Base-by-base conservation (phyloP, 139 green algal genomes). In the Microglena sp. region DNA sequence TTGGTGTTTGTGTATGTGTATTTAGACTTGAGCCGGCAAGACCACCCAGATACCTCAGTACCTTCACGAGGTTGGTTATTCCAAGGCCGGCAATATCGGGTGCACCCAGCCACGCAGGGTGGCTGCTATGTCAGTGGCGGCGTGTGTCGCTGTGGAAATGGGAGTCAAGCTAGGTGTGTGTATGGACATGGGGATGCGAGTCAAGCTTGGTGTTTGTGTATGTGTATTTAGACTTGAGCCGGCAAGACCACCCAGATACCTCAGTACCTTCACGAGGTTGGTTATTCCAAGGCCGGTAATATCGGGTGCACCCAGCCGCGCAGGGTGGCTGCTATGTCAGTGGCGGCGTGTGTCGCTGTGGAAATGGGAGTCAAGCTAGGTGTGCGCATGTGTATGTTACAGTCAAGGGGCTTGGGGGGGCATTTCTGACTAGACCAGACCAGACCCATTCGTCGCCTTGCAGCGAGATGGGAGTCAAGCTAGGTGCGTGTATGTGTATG, bases 231-330 rank as follows among this genome's bases (percentile, higher is more conserved):
- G 15, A 8, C 1, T 57, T 44, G 61, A 4, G 58, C 58, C 32
- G 66, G 60, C 35, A 89, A 91, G 69, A 86, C 81, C 30, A 89
- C 79, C 1, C 84, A 93, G 82, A 92, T 99, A 46, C 90, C 93
- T 3, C 93, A 99, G 81, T 99, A 98, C 74, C 77, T 99, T 34
- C 85, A 96, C 65, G 94, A 99, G 72, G 87, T 82, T 5, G 94
- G 93, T 1, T 99, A 97, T 80, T 82, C 67, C 65, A 92, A 94
- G 70, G 66, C 77, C 4, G 79, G 78, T 62, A 86, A 79, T 68
- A 84, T 88, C 64, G 82, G 82, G 24, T 88, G 82, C 71, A 99
- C 93, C 24, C 93, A 99, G 75, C 93, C 92, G 4, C 73, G 93
- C 22, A 75, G 93, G 5, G 93, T 99, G 44, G 93, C 93, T 5